Evolutionary conservation across 495 filamentous ascomycete genomes (phyloP), one percentile per base, ranked within the genome.

Genomic region (Aeminium ludgeri): DNA sequence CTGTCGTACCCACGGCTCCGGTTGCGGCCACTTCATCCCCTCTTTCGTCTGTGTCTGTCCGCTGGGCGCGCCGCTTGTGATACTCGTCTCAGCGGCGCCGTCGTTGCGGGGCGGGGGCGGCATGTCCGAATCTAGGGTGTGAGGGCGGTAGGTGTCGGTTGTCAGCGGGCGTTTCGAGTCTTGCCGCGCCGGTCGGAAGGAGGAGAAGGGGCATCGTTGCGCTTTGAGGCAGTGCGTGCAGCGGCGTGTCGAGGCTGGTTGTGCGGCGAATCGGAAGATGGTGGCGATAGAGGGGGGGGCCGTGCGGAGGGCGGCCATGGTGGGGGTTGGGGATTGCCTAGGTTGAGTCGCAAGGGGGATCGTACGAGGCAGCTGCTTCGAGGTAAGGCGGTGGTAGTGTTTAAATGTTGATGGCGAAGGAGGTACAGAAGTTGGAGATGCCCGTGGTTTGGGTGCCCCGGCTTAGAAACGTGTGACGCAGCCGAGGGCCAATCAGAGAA

Each of bases 71-170:
- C 60, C 52, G 25, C 69, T 68, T 10, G 76, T 67, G 51, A 85
- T 81, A 20, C 80, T 82, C 11, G 72, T 76, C 43, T 86, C 76
- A 31, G 73, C 69, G 27, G 67, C 62, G 15, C 72, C 68, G 16
- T 69, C 60, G 59, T 76, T 82, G 42, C 78, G 76, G 31, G 80
- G 79, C 38, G 74, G 68, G 13, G 72, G 63, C 28, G 79, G 74
- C 38, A 44, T 33, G 38, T 69, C 68, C 5, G 70, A 62, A 3
- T 74, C 64, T 13, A 92, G 64, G 8, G 71, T 64, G 51, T 83
- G 78, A 18, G 85, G 80, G 44, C 77, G 81, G 60, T 80, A 71
- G 25, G 80, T 76, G 5, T 72, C 70, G n/a, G 79, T 76, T 50
- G 78, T 74, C 52, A 83, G 70, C 35, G 74, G 74, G 36, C 78